phyloP scores from a whole-genome alignment of 768 basidiomycete genomes.

The Tephrocybe sp. region DNA sequence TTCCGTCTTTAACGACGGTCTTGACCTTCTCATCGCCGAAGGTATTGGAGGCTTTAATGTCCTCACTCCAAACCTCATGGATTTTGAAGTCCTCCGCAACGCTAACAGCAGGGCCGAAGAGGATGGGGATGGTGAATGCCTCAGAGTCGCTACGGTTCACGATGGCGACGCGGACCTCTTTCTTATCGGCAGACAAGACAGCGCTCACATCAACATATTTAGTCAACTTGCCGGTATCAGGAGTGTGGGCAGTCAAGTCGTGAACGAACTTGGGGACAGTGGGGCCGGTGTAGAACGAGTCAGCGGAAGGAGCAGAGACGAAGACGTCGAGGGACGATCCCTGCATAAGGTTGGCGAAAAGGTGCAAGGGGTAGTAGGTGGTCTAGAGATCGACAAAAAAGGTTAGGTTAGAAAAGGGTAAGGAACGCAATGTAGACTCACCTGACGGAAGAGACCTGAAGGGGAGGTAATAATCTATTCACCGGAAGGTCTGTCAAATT shows the following conservation, averaged over 20 bases:
- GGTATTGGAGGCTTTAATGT: constrained; percentile 40
- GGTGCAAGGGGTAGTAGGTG: constrained; percentile 48
- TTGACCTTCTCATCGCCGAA: constrained; percentile 42
- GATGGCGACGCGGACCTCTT: constrained; percentile 48
- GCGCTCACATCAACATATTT: constrained; percentile 51
- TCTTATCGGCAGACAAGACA: constrained; percentile 29
- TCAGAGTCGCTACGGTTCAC: constrained; percentile 46
- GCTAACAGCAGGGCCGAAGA: constrained; percentile 30
- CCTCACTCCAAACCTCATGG: constrained; percentile 51
- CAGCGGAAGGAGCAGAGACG: constrained; percentile 27
- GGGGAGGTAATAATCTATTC: constrained; percentile 44
- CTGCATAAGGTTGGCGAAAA: constrained; percentile 58
- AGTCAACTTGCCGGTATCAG: constrained; percentile 31
- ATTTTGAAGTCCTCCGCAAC: constrained; percentile 31
- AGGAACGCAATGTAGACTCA: constrained; percentile 8
- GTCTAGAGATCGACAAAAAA: constrained; percentile 27
- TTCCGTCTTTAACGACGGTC: constrained; percentile 25
- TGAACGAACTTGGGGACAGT: constrained; percentile 54
- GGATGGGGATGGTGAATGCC: constrained; percentile 36
- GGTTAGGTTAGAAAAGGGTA: not conserved
- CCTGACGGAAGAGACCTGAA: constrained; percentile 36
- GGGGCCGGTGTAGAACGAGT: constrained; percentile 34
- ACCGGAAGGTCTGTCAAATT: not conserved
- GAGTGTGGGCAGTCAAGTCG: constrained; percentile 33
- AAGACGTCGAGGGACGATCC: constrained; percentile 40